Evolutionary conservation across 2,329 filamentous ascomycete species (phyloP).

Genomic region (Arthrocladium fulminans): DNA sequence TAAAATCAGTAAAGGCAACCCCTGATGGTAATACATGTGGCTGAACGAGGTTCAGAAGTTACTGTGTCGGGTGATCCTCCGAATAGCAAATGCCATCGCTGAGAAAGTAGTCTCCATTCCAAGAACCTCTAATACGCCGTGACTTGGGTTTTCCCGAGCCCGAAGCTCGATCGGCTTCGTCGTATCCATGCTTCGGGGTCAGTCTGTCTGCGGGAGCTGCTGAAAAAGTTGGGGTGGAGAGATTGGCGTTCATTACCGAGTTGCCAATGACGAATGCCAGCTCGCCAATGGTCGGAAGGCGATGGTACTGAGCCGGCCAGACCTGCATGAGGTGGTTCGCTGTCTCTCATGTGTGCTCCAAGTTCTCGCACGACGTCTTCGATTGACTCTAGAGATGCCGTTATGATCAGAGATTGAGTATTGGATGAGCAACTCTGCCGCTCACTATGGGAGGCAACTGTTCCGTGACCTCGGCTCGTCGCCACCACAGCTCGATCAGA

Average conservation of each 20-base stretch:
- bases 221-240: background rate
- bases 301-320: background rate
- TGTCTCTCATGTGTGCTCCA: background rate
- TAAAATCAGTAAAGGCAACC: too few relatives aligned
- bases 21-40: too few relatives aligned
- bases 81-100: too few relatives aligned
- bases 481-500: too few relatives aligned
- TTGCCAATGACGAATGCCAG: background rate
- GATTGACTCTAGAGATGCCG: background rate
- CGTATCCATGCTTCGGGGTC: background rate
- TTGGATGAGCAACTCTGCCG: too few relatives aligned
- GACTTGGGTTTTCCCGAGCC: background rate
- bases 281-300: background rate
- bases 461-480: too few relatives aligned
- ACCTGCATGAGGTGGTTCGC: background rate
- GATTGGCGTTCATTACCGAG: background rate
- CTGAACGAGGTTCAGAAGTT: too few relatives aligned
- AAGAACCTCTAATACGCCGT: background rate
- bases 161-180: background rate
- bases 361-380: background rate
- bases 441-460: too few relatives aligned
- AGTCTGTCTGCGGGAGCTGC: background rate
- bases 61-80: too few relatives aligned
- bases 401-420: too few relatives aligned
- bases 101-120: too few relatives aligned